Evolutionary conservation across 1,139 yeast species (phyloP).

Genomic region (Diutina sp.): DNA sequence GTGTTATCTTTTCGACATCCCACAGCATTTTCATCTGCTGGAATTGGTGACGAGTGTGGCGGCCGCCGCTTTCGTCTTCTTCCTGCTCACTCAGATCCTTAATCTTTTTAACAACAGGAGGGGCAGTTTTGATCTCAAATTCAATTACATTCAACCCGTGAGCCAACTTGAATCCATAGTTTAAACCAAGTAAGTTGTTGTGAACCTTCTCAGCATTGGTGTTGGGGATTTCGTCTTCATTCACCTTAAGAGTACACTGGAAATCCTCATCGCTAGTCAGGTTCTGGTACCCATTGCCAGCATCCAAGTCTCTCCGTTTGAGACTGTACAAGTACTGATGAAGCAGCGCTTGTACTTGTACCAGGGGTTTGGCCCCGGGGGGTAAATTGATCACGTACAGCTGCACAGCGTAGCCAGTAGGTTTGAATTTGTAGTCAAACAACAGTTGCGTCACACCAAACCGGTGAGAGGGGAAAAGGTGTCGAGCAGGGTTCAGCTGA

Average conservation of each 20-base stretch:
- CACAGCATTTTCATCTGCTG: constrained; percentile 35
- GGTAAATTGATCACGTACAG: constrained; percentile 33
- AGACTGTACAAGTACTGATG: constrained; percentile 24
- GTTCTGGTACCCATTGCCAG: constrained; percentile 17
- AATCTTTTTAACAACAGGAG: constrained; percentile 7
- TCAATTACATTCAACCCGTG: constrained; percentile 34
- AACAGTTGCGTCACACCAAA: constrained; percentile 6
- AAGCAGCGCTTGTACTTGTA: constrained; percentile 30
- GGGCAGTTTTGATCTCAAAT: constrained; percentile 34
- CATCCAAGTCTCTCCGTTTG: constrained; percentile 19
- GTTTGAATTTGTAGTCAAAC: constrained; percentile 33
- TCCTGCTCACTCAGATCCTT: constrained; percentile 5
- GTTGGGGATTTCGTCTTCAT: constrained; percentile 36
- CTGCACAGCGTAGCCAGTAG: constrained; percentile 30
- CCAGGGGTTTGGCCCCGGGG: constrained; percentile 27
- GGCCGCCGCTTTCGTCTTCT: constrained; percentile 11
- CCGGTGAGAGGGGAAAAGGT: constrained; percentile 1
- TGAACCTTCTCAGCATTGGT: constrained; percentile 8
- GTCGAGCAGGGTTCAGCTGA: neutral
- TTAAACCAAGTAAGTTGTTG: constrained; percentile 17
- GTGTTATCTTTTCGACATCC: constrained; percentile 32
- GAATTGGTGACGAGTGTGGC: constrained; percentile 36
- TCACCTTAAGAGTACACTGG: constrained; percentile 30
- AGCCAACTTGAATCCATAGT: constrained; percentile 36
- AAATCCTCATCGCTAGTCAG: constrained; percentile 22